Conservation (phyloP, 805 yeast species). For the Metschnikowia proteae region DNA sequence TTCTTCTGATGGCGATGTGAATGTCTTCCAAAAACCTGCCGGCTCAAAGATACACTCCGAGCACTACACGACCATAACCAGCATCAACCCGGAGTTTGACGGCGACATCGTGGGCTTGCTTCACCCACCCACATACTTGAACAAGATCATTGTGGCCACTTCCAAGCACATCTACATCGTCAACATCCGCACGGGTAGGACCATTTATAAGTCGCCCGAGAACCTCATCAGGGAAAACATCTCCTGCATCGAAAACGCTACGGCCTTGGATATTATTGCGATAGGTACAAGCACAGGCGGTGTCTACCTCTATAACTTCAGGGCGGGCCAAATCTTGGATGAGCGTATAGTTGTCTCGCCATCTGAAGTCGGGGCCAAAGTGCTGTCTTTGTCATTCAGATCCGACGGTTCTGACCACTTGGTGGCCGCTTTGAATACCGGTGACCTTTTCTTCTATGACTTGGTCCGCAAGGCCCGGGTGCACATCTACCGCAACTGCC, state of each 20-base stretch:
- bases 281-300: conserved; percentile 71
- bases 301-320: conserved; percentile 62
- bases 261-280: conserved; percentile 81
- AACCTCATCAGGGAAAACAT: conserved; percentile 51
- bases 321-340: conserved; percentile 53
- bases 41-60: conserved; percentile 53
- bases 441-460: conserved; percentile 86
- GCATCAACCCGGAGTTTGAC: conserved; percentile 51
- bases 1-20: conserved; percentile 37
- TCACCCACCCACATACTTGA: conserved; percentile 90
- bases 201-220: conserved; percentile 51
- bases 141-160: conserved; percentile 85
- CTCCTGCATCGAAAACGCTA: conserved; percentile 74
- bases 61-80: conserved; percentile 58
- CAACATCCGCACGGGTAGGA: conserved; percentile 75
- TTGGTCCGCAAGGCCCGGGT: conserved; percentile 67
- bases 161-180: conserved; percentile 54
- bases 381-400: conserved; percentile 74
- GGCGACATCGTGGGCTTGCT: conserved; percentile 66
- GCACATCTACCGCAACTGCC: conserved; percentile 71
- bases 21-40: conserved; percentile 50
- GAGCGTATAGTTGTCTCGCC: conserved; percentile 47
- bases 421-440: conserved; percentile 72
- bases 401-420: conserved; percentile 86
- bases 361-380: conserved; percentile 34